Evolutionary conservation across 495 filamentous ascomycete genomes (phyloP), one percentile per base, ranked within the genome.

Genomic region (Aspergillus wentii): DNA sequence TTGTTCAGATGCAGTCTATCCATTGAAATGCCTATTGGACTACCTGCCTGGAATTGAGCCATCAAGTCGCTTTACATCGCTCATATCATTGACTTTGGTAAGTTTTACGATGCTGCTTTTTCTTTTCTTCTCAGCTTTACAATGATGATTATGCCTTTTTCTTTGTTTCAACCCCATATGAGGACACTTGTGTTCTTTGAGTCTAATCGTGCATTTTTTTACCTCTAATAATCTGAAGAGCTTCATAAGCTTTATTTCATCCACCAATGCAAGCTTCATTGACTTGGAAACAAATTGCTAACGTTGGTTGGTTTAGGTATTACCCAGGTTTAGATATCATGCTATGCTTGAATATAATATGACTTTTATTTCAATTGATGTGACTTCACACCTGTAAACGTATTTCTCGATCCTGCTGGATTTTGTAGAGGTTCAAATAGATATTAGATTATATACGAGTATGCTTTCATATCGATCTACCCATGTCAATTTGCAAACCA

Each of bases 91-190:
- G 25, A 33, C 26, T n/a, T 23, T 29, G 23, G 43, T 44, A 43
- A 41, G 38, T 47, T 22, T 25, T 27, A n/a, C n/a, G n/a, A n/a
- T n/a, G n/a, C n/a, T 10, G 13, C 5, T 27, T 34, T 21, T 30
- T 28, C 27, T 22, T 38, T 38, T 8, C 11, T 41, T n/a, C 27
- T 9, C 14, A 22, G 8, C 29, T n/a, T 18, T 41, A 18, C 19
- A 14, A 57, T 55, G 57, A 63, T 66, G 59, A 61, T 57, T 51
- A 51, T 63, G 59, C 55, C 41, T 57, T 46, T 44, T 51, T 56
- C 42, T 61, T 56, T 66, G 59, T 66, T 63, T 66, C 59, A 66
- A 66, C 59, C 62, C 55, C 62, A 66, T 66, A 53, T 63, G 50
- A 63, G 48, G 41, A 56, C 47, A 47, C 20, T 34, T 34, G 49